These are phyloP conservation scores for Boletales sp. DNA, from an alignment of 768 basidiomycete genomes.

Conservation along the genomic window DNA sequence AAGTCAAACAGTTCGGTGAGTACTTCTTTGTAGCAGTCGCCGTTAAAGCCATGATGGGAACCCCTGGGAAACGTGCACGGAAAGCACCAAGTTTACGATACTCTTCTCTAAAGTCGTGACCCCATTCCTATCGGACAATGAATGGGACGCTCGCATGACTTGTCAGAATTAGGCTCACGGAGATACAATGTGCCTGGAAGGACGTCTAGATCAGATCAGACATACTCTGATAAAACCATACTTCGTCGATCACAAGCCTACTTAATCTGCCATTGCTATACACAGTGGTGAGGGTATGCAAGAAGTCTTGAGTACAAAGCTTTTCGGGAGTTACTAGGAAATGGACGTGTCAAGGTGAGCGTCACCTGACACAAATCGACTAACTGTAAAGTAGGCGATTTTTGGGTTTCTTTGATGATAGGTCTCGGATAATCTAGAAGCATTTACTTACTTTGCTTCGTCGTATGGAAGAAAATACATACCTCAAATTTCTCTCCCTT, in stretches of 20 bases:
- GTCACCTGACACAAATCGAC: conserved; percentile 16
- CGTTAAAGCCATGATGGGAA: conserved; percentile 87
- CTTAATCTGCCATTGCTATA: conserved; percentile 59
- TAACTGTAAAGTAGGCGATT: conserved; percentile 70
- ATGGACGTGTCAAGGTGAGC: not conserved
- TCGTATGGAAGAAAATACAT: not conserved
- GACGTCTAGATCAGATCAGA: conserved; percentile 3
- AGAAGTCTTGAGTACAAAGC: conserved; percentile 53
- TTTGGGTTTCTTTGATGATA: conserved; percentile 54
- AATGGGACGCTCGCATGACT: not conserved
- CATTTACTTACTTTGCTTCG: not conserved
- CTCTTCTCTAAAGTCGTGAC: conserved; percentile 73
- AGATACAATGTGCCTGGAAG: conserved; percentile 75
- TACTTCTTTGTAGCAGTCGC: conserved; percentile 76
- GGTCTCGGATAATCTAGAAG: conserved; percentile 55
- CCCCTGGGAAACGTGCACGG: conserved; percentile 56
- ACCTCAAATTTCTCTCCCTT: conserved; percentile 55
- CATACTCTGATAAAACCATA: conserved; percentile 24
- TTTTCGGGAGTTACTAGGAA: conserved; percentile 75
- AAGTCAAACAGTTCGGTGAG: not conserved
- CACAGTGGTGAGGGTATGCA: conserved; percentile 44
- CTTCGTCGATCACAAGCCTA: conserved; percentile 80
- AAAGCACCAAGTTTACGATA: conserved; percentile 72
- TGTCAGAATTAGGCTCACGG: conserved; percentile 39
- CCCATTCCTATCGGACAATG: conserved; percentile 64